Percentiles rank a stretch among this genome's conserved stretches.
Evolutionary conservation across 2,329 filamentous ascomycete species (phyloP).

Genomic region (Colletotrichum nymphaeae): DNA sequence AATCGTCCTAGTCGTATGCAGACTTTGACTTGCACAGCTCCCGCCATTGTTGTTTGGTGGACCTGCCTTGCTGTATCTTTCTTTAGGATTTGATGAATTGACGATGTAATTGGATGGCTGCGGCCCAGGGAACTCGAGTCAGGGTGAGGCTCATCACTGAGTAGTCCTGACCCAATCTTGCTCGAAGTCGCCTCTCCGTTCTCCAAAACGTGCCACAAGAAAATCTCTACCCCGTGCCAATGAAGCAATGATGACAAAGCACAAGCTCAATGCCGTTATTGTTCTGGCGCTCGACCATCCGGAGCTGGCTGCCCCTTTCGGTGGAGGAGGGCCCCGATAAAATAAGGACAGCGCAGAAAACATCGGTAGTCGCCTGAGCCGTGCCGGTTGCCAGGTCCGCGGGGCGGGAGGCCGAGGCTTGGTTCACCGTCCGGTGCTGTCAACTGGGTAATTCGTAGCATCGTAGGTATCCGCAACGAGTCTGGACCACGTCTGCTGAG

Average conservation of each 20-base stretch:
- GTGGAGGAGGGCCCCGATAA: background rate
- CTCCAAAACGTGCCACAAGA: background rate
- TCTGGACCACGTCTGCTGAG: constrained; percentile 15
- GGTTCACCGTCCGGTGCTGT: background rate
- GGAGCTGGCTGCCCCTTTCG: constrained; percentile 18
- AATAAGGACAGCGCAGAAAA: background rate
- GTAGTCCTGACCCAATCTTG: background rate
- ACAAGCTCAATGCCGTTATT: background rate
- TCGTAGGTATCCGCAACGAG: background rate
- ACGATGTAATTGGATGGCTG: background rate
- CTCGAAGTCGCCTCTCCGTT: background rate
- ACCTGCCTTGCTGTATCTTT: background rate
- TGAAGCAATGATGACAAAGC: constrained; percentile 32
- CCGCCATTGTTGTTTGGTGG: constrained; percentile 3
- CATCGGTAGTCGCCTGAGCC: constrained; percentile 6
- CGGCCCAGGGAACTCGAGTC: constrained; percentile 20
- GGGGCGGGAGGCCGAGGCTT: constrained; percentile 18
- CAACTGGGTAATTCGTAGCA: background rate
- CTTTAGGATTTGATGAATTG: background rate
- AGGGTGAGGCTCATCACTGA: constrained; percentile 8
- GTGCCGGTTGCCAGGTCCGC: constrained; percentile 17
- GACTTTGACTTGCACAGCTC: background rate
- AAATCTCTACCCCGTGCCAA: constrained; percentile 18
- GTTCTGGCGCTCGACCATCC: background rate
- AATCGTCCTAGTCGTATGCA: background rate